Evolutionary conservation across 2,329 filamentous ascomycete genomes (phyloP).

Genomic region (Myriosclerotinia curreyana): DNA sequence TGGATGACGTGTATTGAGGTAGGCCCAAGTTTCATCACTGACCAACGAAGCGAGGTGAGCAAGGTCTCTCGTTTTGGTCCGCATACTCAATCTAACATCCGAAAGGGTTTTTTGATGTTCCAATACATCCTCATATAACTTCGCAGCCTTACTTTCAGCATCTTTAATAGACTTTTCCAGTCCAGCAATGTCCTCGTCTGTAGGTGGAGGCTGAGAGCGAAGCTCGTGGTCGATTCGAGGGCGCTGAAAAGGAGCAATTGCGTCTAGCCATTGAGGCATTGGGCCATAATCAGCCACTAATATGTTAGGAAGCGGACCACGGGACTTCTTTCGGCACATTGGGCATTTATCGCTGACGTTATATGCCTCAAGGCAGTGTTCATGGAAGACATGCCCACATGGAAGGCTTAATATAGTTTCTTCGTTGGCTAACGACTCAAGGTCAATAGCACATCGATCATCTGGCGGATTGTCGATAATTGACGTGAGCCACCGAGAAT

Average conservation of each 20-base stretch:
- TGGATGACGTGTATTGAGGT: too few species aligned
- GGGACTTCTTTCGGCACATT: background rate
- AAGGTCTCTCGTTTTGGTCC: too few species aligned
- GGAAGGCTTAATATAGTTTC: background rate
- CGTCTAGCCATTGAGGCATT: background rate
- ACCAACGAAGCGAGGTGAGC: too few species aligned
- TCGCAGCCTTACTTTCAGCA: background rate
- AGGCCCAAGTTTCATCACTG: too few species aligned
- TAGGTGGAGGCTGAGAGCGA: background rate
- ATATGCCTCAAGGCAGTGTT: background rate
- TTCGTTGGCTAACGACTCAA: background rate
- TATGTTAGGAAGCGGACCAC: background rate
- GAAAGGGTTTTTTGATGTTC: too few species aligned
- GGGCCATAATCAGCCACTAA: background rate
- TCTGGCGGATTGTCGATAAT: background rate
- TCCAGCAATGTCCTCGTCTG: background rate
- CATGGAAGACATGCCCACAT: background rate
- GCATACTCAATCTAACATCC: too few species aligned
- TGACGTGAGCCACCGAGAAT: background rate
- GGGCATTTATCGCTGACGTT: background rate
- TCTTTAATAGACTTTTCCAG: background rate
- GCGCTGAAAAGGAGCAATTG: background rate
- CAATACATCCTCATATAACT: too few species aligned
- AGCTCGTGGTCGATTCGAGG: background rate
- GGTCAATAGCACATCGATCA: background rate